Evolutionary conservation across 768 basidiomycete genomes (phyloP), one percentile per base, ranked within the genome.

Genomic region (Rhodocollybia butyracea): DNA sequence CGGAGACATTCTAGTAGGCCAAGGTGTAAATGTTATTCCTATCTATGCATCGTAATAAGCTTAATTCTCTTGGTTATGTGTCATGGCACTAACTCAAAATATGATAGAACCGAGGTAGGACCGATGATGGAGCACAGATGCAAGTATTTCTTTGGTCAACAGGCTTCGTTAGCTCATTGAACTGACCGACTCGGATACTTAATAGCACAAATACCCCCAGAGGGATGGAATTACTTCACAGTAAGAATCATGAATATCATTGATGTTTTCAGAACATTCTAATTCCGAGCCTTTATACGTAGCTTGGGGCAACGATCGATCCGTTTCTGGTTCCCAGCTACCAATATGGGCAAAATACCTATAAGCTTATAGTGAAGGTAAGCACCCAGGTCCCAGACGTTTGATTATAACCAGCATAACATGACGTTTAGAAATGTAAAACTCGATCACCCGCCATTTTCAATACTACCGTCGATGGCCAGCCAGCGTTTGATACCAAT

Each of bases 361-460:
- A 10, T 19, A 8, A 19, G 7, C 17, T 43, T 24, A 19, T 43
- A 19, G 41, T 43, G 41, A 43, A 43, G 41, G 41, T 43, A 43
- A 8, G 41, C 8, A 3, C 7, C 3, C 19, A 29, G 3, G 8
- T 24, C 24, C 6, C 30, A n/a, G 17, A 13, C 15, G n/a, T n/a
- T n/a, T n/a, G n/a, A n/a, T n/a, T n/a, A n/a, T n/a, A n/a, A 24
- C 43, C 7, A 36, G 17, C 17, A 17, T 8, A 36, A 36, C 34
- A 36, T 36, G 34, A 8, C 17, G 8, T 36, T 36, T 46, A 24
- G 24, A 45, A 11, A 57, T 54, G 48, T 17, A 36, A 54, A 29
- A 43, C 43, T 19, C 27, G 45, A 30, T 46, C 52, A 30, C 62
- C 59, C 40, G 43, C 64, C 57, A 61, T 55, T 8, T 53, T 54